Percentiles rank a stretch among this genome's conserved stretches.
Conservation (phyloP, 306 rosid species). For the Prunus mira region DNA sequence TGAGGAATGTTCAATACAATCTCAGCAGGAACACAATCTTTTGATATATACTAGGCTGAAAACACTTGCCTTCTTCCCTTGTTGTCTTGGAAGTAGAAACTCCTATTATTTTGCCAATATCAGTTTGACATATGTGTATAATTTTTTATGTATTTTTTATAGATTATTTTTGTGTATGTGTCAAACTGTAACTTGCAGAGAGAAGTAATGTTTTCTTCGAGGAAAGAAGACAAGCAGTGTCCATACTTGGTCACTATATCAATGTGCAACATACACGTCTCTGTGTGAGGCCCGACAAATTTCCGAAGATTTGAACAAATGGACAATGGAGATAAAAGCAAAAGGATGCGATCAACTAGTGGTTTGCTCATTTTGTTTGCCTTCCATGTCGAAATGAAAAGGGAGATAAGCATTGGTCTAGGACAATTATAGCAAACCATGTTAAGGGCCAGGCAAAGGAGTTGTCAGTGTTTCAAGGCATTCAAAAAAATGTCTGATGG, state of each 20-base stretch:
- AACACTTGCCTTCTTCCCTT: too few relatives aligned
- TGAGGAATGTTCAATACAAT: neutral
- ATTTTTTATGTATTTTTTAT: too few relatives aligned
- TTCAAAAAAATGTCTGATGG: neutral
- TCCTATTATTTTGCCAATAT: too few relatives aligned
- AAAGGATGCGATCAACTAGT: neutral
- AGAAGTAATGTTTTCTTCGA: too few relatives aligned
- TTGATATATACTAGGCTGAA: neutral
- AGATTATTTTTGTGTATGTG: too few relatives aligned
- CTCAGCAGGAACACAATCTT: neutral
- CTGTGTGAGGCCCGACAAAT: neutral
- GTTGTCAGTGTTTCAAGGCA: slow-evolving; percentile 8
- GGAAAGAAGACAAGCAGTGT: too few relatives aligned
- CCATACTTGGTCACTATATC: neutral
- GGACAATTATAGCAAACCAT: neutral
- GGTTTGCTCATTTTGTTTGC: neutral
- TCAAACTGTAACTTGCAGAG: too few relatives aligned
- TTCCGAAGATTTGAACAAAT: neutral
- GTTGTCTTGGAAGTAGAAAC: too few relatives aligned
- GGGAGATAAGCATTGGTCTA: neutral
- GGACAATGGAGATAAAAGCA: neutral
- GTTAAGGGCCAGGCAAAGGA: neutral
- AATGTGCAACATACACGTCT: neutral
- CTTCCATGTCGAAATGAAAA: neutral
- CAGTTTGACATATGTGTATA: too few relatives aligned